These are phyloP conservation scores for Ligustrum vulgare DNA, from an alignment of 257 asterid genomes.

Conservation along the genomic window DNA sequence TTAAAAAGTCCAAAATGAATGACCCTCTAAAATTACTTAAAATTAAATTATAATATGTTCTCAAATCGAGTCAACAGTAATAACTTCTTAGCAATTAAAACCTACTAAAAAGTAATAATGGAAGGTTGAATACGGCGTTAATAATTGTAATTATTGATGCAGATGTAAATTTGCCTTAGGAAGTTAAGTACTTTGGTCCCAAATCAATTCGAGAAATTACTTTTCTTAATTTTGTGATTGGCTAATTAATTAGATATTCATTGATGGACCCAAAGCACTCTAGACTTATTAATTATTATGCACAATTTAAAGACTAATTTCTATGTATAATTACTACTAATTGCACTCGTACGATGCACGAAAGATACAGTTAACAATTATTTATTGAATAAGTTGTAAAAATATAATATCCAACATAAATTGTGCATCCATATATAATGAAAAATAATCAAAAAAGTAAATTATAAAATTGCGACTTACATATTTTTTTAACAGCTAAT, in stretches of 20 bases:
- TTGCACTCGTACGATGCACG: no score
- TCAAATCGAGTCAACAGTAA: not conserved
- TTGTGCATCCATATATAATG: no score
- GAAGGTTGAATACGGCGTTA: slow-evolving; percentile 6
- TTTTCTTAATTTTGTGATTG: slow-evolving; percentile 6
- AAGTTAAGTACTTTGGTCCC: slow-evolving; percentile 9
- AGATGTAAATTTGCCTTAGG: not conserved
- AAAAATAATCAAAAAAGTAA: no score
- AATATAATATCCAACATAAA: no score
- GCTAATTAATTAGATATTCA: slow-evolving; percentile 7
- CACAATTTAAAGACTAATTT: not conserved
- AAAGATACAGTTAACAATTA: no score
- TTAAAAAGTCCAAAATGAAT: no score
- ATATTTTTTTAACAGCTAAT: no score
- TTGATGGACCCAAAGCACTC: not conserved
- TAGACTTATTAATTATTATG: not conserved
- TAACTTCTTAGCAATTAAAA: not conserved
- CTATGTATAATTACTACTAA: no score
- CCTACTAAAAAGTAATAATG: not conserved
- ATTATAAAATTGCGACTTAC: no score
- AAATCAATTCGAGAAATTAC: not conserved
- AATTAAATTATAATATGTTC: not conserved
- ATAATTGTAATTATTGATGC: not conserved
- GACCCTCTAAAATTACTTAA: no score
- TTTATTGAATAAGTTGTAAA: no score